Conservation (phyloP, 805 yeast species). For the Ogataea polymorpha region DNA sequence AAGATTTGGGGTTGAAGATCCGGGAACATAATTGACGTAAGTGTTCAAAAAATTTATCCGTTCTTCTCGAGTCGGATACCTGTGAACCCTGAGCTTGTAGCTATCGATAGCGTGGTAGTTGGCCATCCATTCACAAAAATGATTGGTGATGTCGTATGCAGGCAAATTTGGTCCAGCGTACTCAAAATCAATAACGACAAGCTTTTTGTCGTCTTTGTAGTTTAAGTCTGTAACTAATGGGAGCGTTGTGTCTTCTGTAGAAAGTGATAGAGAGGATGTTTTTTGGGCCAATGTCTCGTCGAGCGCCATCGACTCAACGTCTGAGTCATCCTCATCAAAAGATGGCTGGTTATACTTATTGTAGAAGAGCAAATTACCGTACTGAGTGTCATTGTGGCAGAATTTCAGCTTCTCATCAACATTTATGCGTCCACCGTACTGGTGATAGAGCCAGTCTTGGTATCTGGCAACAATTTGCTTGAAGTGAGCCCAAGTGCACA, state of each 20-base stretch:
- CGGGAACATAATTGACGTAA: slow-evolving; percentile 64
- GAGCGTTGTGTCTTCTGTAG: slow-evolving; percentile 16
- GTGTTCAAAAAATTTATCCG: slow-evolving; percentile 69
- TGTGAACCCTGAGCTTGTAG: slow-evolving; percentile 50
- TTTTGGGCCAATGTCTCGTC: slow-evolving; percentile 19
- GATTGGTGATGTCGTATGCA: slow-evolving; percentile 89
- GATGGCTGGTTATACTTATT: slow-evolving; percentile 28
- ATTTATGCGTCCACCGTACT: slow-evolving; percentile 41
- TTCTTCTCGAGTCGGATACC: slow-evolving; percentile 68
- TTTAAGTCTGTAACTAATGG: slow-evolving; percentile 32
- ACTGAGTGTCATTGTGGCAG: slow-evolving; percentile 96
- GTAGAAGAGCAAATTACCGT: slow-evolving; percentile 79
- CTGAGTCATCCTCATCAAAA: slow-evolving; percentile 28
- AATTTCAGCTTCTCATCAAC: slow-evolving; percentile 59
- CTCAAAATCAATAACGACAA: slow-evolving; percentile 95
- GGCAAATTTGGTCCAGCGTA: slow-evolving; percentile 89
- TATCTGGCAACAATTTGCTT: slow-evolving; percentile 49
- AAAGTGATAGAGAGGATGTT: slow-evolving; percentile 18
- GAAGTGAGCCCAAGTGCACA: slow-evolving; percentile 49
- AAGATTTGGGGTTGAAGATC: slow-evolving; percentile 28
- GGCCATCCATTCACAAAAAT: slow-evolving; percentile 96
- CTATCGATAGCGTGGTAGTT: slow-evolving; percentile 68
- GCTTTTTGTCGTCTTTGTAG: slow-evolving; percentile 50
- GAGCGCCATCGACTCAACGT: slow-evolving; percentile 16
- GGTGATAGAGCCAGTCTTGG: slow-evolving; percentile 55